phyloP scores from a whole-genome alignment of 169 alveolate genomes.

The Fabrea salina region DNA sequence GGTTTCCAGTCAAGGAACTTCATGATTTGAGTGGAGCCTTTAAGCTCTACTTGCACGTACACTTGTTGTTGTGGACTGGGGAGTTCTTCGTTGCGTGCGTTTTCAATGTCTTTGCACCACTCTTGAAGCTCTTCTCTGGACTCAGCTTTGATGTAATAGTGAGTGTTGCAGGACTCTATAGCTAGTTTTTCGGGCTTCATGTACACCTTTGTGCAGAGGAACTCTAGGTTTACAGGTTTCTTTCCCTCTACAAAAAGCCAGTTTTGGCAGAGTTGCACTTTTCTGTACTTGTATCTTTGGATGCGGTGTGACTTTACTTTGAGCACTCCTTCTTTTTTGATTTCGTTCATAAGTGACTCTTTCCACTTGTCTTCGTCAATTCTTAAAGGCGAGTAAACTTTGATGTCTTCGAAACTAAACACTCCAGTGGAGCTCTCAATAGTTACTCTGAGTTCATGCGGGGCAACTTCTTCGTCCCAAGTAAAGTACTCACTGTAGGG shows the following conservation, averaged over 20 bases:
- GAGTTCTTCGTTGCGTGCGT: background rate
- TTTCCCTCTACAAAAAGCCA: constrained; percentile 21
- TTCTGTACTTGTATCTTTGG: background rate
- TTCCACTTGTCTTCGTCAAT: constrained; percentile 11
- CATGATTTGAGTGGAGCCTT: constrained; percentile 15
- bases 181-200: background rate
- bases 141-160: background rate
- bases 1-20: background rate
- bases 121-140: background rate
- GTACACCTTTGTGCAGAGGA: constrained; percentile 9
- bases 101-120: constrained; percentile 8
- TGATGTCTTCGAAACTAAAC: background rate
- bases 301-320: background rate
- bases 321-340: background rate
- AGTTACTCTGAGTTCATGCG: background rate
- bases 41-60: constrained; percentile 2
- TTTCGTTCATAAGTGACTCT: background rate
- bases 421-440: background rate
- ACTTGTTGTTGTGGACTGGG: constrained; percentile 1
- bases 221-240: background rate
- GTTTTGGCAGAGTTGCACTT: background rate
- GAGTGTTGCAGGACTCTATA: background rate
- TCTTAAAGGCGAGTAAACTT: background rate
- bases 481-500: background rate
- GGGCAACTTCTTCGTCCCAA: constrained; percentile 32